Percentiles rank a stretch among this genome's conserved stretches.
phyloP scores from a whole-genome alignment of 2,329 filamentous ascomycete genomes.

The Calonectria crousiana region DNA sequence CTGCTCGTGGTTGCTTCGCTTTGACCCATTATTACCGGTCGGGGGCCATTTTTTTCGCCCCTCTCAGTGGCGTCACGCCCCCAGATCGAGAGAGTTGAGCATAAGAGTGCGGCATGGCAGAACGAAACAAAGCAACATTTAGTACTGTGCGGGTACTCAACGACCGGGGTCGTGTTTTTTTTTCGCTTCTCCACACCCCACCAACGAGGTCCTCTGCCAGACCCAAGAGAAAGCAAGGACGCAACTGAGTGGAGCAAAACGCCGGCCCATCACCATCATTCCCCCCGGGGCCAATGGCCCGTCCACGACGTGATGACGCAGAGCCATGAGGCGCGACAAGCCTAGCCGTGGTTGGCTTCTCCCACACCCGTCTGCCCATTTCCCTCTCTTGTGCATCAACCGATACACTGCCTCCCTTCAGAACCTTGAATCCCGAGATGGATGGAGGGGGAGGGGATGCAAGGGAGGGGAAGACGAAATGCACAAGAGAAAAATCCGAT shows the following conservation, averaged over 20 bases:
- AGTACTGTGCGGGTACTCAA: constrained; percentile 35
- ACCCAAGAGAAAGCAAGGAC: constrained; percentile 27
- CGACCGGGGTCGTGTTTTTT: constrained; percentile 25
- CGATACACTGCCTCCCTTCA: constrained; percentile 7
- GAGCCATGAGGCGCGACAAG: constrained; percentile 30
- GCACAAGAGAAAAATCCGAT: not conserved
- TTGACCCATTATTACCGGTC: constrained; percentile 19
- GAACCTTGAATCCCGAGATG: constrained; percentile 13
- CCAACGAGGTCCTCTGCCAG: constrained; percentile 26
- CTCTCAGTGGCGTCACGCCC: constrained; percentile 26
- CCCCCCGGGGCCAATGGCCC: constrained; percentile 36
- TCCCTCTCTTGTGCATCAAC: constrained; percentile 18
- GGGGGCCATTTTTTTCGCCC: not conserved
- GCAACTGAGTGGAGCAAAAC: constrained; percentile 23
- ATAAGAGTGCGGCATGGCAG: constrained; percentile 19
- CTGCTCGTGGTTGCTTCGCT: constrained; percentile 12
- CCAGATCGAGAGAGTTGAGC: constrained; percentile 15
- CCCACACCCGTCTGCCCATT: constrained; percentile 26
- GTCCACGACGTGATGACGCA: constrained; percentile 43
- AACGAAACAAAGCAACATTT: not conserved
- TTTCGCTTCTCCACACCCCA: constrained; percentile 33
- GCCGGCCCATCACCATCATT: constrained; percentile 40
- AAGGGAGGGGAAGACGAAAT: not conserved
- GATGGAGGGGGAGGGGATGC: not conserved
- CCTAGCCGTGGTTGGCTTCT: constrained; percentile 31